Evolutionary conservation across 2,329 filamentous ascomycete genomes (phyloP).

Genomic region (Alternaria tenuissima): DNA sequence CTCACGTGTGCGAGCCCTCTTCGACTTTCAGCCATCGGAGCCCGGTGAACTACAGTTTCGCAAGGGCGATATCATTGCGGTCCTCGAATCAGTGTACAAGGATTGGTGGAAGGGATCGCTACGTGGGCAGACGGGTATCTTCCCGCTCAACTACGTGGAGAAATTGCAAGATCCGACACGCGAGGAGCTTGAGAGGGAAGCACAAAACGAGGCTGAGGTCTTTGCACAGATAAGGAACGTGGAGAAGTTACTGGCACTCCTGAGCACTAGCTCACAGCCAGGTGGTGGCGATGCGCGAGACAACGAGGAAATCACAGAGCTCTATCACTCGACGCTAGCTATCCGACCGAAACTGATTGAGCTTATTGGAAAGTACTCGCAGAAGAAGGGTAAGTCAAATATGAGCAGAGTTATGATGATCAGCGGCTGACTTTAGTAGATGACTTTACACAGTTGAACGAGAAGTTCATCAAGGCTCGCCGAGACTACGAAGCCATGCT

Average conservation of each 20-base stretch:
- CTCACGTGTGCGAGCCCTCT: conserved; percentile 89
- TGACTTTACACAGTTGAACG: conserved; percentile 97
- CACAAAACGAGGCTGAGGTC: conserved; percentile 88
- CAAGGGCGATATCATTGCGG: conserved; percentile 96
- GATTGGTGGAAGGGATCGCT: conserved; percentile 99
- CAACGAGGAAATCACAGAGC: conserved; percentile 91
- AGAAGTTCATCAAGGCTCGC: conserved; percentile 99
- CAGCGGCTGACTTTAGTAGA: conserved; percentile 62
- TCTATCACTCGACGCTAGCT: conserved; percentile 91
- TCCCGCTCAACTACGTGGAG: conserved; percentile 98
- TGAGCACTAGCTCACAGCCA: conserved; percentile 76
- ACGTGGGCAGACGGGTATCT: conserved; percentile 94
- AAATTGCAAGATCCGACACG: conserved; percentile 94
- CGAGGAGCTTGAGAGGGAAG: conserved; percentile 93
- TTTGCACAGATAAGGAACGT: conserved; percentile 81
- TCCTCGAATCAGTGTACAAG: conserved; percentile 97
- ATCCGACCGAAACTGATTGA: conserved; percentile 98
- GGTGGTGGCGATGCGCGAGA: conserved; percentile 74
- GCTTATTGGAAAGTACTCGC: conserved; percentile 97
- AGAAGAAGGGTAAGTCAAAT: conserved; percentile 82
- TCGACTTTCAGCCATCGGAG: conserved; percentile 94
- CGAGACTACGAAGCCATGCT: conserved; percentile 96
- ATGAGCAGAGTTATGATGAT: neutral
- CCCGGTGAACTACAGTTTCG: conserved; percentile 94
- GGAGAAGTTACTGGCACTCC: conserved; percentile 81